These are phyloP conservation scores for Lotmaria passim DNA, from an alignment of 208 protist genomes.

Conservation along the genomic window DNA sequence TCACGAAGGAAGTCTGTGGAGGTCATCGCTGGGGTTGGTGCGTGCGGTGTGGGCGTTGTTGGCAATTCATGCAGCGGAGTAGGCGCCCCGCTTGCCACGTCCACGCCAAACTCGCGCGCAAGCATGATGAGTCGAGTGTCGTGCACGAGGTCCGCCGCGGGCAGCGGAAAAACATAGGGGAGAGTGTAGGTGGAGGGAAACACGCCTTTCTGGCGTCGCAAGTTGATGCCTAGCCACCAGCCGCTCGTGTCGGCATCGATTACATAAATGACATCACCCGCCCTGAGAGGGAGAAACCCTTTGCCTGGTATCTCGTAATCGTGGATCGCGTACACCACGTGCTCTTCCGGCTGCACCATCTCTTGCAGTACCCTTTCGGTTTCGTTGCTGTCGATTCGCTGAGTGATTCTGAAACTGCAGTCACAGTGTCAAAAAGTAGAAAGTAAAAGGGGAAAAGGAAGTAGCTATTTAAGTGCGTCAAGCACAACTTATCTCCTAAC, in stretches of 20 bases:
- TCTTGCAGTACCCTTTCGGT: too few relatives aligned
- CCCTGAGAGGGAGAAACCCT: slow-evolving; percentile 53
- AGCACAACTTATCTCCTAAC: too few relatives aligned
- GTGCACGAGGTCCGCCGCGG: slow-evolving; percentile 34
- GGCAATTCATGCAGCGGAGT: slow-evolving; percentile 11
- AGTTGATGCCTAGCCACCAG: slow-evolving; percentile 78
- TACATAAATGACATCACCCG: slow-evolving; percentile 60
- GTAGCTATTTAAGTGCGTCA: too few relatives aligned
- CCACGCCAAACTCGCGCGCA: slow-evolving; percentile 34
- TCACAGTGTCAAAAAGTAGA: too few relatives aligned
- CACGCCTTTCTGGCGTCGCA: slow-evolving; percentile 51
- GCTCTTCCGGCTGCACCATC: slow-evolving; percentile 31
- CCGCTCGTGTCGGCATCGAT: slow-evolving; percentile 65
- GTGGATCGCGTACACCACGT: slow-evolving; percentile 53
- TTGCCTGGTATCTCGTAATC: slow-evolving; percentile 57
- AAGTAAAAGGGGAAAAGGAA: too few relatives aligned
- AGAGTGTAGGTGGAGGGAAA: slow-evolving; percentile 77
- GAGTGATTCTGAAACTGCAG: too few relatives aligned
- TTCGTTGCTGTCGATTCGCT: neutral
- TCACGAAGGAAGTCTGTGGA: slow-evolving; percentile 24
- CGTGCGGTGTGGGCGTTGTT: neutral
- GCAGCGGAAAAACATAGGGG: slow-evolving; percentile 41
- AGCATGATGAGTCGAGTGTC: slow-evolving; percentile 40
- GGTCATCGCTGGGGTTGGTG: too few relatives aligned
- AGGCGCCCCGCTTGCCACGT: slow-evolving; percentile 32